Percentiles rank a stretch among this genome's conserved stretches.
phyloP scores from a whole-genome alignment of 2,329 filamentous ascomycete species.

The Didymella pinodella region DNA sequence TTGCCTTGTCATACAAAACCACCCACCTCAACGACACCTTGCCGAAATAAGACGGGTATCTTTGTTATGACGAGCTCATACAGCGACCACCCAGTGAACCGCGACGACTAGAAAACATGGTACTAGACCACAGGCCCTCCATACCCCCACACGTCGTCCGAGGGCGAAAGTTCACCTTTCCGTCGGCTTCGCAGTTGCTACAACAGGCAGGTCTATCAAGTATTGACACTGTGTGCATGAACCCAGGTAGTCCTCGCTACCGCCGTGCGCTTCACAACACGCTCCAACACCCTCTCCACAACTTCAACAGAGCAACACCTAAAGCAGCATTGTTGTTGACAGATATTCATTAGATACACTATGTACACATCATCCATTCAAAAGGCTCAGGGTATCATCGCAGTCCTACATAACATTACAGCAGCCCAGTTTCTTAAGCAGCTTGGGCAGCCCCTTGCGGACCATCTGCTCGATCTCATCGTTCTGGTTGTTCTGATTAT shows the following conservation, averaged over 20 bases:
- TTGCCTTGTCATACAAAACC: no score
- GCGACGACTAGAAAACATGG: neutral
- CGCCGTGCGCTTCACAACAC: no score
- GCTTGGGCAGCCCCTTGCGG: conserved; percentile 66
- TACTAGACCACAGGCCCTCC: no score
- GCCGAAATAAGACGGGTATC: no score
- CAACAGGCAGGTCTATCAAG: neutral
- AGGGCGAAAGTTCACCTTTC: no score
- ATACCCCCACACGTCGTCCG: no score
- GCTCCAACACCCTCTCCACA: no score
- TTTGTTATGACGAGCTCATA: no score
- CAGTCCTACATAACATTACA: conserved; percentile 74
- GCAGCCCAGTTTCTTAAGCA: conserved; percentile 71
- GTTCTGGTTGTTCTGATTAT: conserved; percentile 56
- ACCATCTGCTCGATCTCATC: conserved; percentile 68
- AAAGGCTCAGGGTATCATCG: conserved; percentile 24
- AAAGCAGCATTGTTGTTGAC: neutral
- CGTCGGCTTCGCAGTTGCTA: no score
- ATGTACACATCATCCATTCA: conserved; percentile 7
- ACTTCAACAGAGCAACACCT: neutral
- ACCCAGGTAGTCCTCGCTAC: no score
- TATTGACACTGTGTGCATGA: neutral
- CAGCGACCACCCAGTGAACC: neutral
- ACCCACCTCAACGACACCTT: no score
- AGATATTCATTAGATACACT: neutral